These are phyloP conservation scores for Gentiana straminea DNA, from an alignment of 257 asterid genomes.

Conservation along the genomic window DNA sequence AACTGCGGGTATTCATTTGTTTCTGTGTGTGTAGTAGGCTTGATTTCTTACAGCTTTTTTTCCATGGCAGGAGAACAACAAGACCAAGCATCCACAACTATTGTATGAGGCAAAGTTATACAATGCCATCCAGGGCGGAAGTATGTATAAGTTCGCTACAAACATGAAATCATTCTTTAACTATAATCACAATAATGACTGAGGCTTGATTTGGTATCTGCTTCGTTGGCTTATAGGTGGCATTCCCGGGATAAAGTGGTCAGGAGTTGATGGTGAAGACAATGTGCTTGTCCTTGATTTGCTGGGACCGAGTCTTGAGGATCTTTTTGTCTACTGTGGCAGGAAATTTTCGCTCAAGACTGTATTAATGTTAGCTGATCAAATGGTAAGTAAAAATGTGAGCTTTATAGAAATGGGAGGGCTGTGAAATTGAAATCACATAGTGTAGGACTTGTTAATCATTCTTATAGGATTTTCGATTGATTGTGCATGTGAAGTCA, in stretches of 20 bases:
- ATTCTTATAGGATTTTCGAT: no score
- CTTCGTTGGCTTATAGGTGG: conserved; percentile 46
- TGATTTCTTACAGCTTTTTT: conserved; percentile 1
- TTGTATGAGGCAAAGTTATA: conserved; percentile 90
- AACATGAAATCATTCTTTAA: no score
- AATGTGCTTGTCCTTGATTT: conserved; percentile 81
- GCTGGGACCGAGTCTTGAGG: conserved; percentile 93
- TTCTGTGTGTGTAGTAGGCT: not conserved
- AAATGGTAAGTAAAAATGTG: conserved; percentile 47
- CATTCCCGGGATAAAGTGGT: conserved; percentile 80
- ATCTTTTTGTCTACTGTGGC: conserved; percentile 87
- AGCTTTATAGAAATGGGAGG: no score
- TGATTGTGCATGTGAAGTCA: no score
- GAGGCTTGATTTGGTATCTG: conserved; percentile 1
- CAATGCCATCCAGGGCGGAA: conserved; percentile 90
- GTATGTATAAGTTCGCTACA: conserved; percentile 30
- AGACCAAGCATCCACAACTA: conserved; percentile 91
- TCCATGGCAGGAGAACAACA: conserved; percentile 67
- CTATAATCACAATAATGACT: not conserved
- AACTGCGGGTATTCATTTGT: not conserved
- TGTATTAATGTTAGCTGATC: conserved; percentile 89
- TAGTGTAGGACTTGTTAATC: no score
- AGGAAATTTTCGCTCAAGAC: conserved; percentile 86
- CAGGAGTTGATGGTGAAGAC: conserved; percentile 89
- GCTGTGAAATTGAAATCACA: no score